Base-by-base conservation (phyloP, 2,329 filamentous ascomycete species). In the Trichoderma cornu-damae region DNA sequence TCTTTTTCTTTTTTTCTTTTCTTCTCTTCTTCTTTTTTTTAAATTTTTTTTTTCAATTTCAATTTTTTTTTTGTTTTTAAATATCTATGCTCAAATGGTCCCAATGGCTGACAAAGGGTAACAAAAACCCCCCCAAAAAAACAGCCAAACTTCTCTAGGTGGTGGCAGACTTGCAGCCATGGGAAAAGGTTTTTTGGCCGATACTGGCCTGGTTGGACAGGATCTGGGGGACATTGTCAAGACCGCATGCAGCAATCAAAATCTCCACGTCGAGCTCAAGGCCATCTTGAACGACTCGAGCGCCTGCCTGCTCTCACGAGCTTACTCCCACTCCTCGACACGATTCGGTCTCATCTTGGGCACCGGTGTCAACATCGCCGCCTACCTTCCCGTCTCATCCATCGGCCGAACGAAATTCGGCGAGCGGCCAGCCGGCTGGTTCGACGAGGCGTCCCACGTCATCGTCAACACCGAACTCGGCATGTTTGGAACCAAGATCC, bases 231-330 rank as follows among this genome's bases (percentile, higher is more conserved):
- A 79, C 52, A 75, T 86, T 49, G 79, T 87, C 62, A 74, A 79
- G 64, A 68, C 69, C 5, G 80, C 83, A 4, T 86, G 83, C 68
- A 68, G 68, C 30, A 71, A 71, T 37, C 73, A 72, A 47, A 76
- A 77, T 28, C 75, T 87, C 18, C 72, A 78, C 42, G 78, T 86
- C 50, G 73, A 80, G 62, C 74, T 87, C 12, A 75, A 76, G 18
- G 80, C 82, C 48, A 85, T 88, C 59, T 75, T 86, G 59, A 88
- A 88, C 70, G 85, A 88, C 67, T 83, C 83, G 12, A 80, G 82
- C 26, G 84, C 85, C n/a, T 83, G 84, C 16, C 73, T 88, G 18
- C 73, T 88, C 14, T 86, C 85, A 0, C 79, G 83, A 63, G 82
- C 85, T 34, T 86, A 87, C 65, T 72, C 76, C 16, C 77, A 82